A percentile compares a stretch with the other conserved stretches of the same genome.
Conservation (phyloP, 2,329 filamentous ascomycete species). For the Fusarium succisae region DNA sequence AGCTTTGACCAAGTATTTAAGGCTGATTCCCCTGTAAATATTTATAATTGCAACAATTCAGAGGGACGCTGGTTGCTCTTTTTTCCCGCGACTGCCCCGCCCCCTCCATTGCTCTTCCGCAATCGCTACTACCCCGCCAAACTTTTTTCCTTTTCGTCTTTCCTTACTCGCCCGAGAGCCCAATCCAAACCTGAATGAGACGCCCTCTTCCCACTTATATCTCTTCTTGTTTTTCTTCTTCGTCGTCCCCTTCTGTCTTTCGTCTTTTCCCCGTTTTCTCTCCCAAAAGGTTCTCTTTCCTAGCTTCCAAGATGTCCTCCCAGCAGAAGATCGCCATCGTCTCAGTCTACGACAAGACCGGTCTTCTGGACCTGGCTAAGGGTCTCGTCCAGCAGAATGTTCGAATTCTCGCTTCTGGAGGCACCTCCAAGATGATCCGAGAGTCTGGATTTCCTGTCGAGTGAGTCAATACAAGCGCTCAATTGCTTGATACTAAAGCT, state of each 20-base stretch:
- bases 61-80: constrained; percentile 4
- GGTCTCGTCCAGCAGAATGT: constrained; percentile 90
- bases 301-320: constrained; percentile 47
- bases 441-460: constrained; percentile 96
- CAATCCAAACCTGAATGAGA: constrained; percentile 23
- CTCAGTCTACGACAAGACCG: constrained; percentile 99
- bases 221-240: constrained; percentile 9
- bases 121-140: constrained; percentile 44
- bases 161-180: constrained; percentile 31
- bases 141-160: constrained; percentile 38
- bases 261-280: neutral
- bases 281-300: constrained; percentile 14
- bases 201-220: constrained; percentile 26
- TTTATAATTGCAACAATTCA: constrained; percentile 16
- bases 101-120: constrained; percentile 34
- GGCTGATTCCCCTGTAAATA: constrained; percentile 31
- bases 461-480: constrained; percentile 61
- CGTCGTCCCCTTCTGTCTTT: constrained; percentile 2
- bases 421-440: constrained; percentile 94
- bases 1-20: constrained; percentile 26
- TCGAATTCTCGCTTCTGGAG: constrained; percentile 91
- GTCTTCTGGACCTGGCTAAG: constrained; percentile 90
- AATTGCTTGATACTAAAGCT: neutral
- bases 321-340: constrained; percentile 81
- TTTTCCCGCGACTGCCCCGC: constrained; percentile 34